Percentiles rank a stretch among this genome's conserved stretches.
Evolutionary conservation across 108 stramenopile genomes (phyloP).

Genomic region (Nitzschia sp.): DNA sequence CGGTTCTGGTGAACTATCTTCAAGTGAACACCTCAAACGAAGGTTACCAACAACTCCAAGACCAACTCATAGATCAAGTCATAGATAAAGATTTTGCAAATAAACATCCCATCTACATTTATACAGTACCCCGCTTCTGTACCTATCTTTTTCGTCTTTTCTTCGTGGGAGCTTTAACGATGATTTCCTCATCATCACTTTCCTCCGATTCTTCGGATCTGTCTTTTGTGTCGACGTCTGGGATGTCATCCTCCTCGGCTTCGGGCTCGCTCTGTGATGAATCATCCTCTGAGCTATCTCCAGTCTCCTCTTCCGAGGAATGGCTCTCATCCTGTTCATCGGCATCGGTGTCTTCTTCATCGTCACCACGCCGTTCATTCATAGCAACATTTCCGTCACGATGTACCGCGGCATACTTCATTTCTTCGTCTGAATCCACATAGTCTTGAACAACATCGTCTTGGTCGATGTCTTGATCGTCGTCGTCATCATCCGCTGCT

Average conservation of each 20-base stretch:
- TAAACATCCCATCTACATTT: too few species aligned
- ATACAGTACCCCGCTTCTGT: too few species aligned
- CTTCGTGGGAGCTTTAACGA: constrained; percentile 8
- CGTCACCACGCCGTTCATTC: constrained; percentile 23
- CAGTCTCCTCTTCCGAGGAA: not conserved
- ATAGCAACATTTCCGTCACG: constrained; percentile 18
- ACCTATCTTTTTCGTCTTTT: constrained; percentile 3
- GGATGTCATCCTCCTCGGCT: not conserved
- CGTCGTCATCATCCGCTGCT: constrained; percentile 30
- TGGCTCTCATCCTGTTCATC: not conserved
- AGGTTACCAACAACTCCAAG: not conserved
- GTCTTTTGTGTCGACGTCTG: not conserved
- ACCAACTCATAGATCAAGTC: too few species aligned
- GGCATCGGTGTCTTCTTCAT: constrained; percentile 11
- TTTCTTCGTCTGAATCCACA: constrained; percentile 62
- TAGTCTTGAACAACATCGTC: constrained; percentile 71
- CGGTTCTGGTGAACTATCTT: not conserved
- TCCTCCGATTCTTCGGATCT: not conserved
- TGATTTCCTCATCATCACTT: constrained; percentile 17
- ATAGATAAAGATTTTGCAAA: too few species aligned
- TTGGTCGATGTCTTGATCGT: constrained; percentile 46
- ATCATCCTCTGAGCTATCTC: not conserved
- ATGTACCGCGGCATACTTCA: constrained; percentile 29
- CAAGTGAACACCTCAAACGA: constrained; percentile 1
- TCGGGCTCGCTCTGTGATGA: too few species aligned